Conservation (phyloP, 108 stramenopile genomes). For the Stephanodiscus triporus region DNA sequence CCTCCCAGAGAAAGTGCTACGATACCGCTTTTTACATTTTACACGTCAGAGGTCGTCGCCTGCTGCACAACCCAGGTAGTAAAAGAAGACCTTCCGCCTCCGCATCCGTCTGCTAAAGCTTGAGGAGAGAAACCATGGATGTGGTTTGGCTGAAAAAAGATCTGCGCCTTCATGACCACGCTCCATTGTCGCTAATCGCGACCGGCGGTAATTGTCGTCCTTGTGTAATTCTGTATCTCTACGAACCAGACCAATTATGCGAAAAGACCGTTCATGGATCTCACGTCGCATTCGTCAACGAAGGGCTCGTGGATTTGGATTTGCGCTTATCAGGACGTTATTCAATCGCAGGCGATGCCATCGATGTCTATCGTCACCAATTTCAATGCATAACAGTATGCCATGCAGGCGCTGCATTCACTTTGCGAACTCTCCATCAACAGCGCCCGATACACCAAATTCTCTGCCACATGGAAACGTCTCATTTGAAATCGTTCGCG, state of each 20-base stretch:
- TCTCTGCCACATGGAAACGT: slow-evolving; percentile 70
- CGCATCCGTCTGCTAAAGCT: background rate
- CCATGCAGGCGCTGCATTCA: slow-evolving; percentile 50
- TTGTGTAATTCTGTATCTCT: slow-evolving; percentile 63
- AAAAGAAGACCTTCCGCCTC: too few species aligned
- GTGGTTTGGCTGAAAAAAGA: slow-evolving; percentile 78
- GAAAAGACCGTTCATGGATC: slow-evolving; percentile 75
- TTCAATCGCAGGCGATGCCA: background rate
- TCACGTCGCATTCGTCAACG: slow-evolving; percentile 66
- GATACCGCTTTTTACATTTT: too few species aligned
- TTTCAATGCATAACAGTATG: slow-evolving; percentile 67
- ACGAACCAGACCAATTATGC: slow-evolving; percentile 72
- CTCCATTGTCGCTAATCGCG: slow-evolving; percentile 55
- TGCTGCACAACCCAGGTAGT: too few species aligned
- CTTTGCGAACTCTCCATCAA: slow-evolving; percentile 50
- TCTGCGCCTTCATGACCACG: slow-evolving; percentile 69
- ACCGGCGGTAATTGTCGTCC: slow-evolving; percentile 20
- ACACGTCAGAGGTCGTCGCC: too few species aligned
- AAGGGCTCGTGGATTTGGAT: slow-evolving; percentile 72
- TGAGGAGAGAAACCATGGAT: slow-evolving; percentile 44
- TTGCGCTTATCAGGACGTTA: slow-evolving; percentile 24
- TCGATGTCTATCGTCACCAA: slow-evolving; percentile 22
- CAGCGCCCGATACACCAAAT: slow-evolving; percentile 57
- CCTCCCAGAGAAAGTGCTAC: too few species aligned
- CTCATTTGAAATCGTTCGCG: slow-evolving; percentile 66